Percentiles rank a stretch among this genome's conserved stretches.
These are phyloP conservation scores for Nemania diffusa DNA, from an alignment of 2,329 filamentous ascomycete species.

Conservation along the genomic window DNA sequence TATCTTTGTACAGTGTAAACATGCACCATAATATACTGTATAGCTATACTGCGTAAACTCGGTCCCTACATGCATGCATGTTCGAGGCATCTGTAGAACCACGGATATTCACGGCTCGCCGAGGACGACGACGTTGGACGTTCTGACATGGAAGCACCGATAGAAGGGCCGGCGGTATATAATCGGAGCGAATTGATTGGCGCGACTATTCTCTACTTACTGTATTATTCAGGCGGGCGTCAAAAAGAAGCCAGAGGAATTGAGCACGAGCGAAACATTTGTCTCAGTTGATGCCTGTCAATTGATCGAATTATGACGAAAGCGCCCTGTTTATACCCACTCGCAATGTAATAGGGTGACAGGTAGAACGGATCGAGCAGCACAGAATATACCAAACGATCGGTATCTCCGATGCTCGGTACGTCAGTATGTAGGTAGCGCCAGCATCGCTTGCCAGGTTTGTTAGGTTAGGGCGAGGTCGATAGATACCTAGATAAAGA, in stretches of 20 bases:
- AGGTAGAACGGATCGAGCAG: no score
- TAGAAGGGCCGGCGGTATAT: constrained; percentile 8
- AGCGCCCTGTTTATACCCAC: background rate
- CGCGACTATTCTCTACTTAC: background rate
- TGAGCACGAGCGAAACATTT: background rate
- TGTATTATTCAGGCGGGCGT: background rate
- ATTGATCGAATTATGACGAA: background rate
- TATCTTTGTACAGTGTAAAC: background rate
- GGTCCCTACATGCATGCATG: no score
- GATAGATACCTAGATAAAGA: no score
- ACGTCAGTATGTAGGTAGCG: background rate
- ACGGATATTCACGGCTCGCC: background rate
- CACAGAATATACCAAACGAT: background rate
- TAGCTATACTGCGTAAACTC: background rate
- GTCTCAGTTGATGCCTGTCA: background rate
- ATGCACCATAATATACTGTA: background rate
- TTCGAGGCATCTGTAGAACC: background rate
- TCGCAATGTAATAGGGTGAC: background rate
- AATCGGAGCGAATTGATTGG: constrained; percentile 9
- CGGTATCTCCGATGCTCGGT: constrained; percentile 25
- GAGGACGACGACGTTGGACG: background rate
- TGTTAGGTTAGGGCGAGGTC: no score
- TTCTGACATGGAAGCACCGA: constrained; percentile 1
- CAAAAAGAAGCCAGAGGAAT: background rate
- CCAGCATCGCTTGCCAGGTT: background rate